Evolutionary conservation across 768 basidiomycete genomes (phyloP), one percentile per base, ranked within the genome.

Genomic region (Cyclocybe aegerita): DNA sequence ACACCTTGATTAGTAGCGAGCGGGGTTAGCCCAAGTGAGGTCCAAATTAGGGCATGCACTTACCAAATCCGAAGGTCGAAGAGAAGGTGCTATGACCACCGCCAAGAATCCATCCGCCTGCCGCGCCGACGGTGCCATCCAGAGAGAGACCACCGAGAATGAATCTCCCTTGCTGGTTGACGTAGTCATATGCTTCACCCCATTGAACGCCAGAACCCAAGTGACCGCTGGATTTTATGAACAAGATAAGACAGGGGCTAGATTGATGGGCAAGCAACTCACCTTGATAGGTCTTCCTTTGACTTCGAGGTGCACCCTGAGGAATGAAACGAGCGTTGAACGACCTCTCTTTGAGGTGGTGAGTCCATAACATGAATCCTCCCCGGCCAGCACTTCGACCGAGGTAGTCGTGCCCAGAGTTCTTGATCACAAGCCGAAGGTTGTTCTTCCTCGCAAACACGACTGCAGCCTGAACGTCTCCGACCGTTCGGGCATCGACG

Each of bases 91-190:
- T 73, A 48, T 81, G 76, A 1, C 79, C 77, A 4, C 75, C 77
- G 9, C 79, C 80, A 29, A 68, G 60, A 3, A 75, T 46, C 74
- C 76, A 81, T 14, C 78, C 79, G 29, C 76, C 78, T 10, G 72
- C 69, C 17, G 77, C 70, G 34, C 77, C 79, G 4, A 80, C 67
- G 4, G 76, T 70, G 15, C 70, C 76, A 5, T 68, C 67, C 0
- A 33, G 9, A 7, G 70, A 70, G 4, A 68, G n/a, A 7, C 74
- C 79, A 5, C 81, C 81, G 4, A 81, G 69, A 14, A 82, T 64
- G 39, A 72, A 58, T 4, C 73, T 69, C 0, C 65, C 67, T n/a
- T 74, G 57, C 4, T 63, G 53, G n/a, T 74, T 60, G 7, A 67
- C 73, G 5, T 70, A 69, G 2, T 52, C 57, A 49, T 79, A 80